phyloP scores from a whole-genome alignment of 148 eudicot genomes.

The Rhododendron mucronatum region DNA sequence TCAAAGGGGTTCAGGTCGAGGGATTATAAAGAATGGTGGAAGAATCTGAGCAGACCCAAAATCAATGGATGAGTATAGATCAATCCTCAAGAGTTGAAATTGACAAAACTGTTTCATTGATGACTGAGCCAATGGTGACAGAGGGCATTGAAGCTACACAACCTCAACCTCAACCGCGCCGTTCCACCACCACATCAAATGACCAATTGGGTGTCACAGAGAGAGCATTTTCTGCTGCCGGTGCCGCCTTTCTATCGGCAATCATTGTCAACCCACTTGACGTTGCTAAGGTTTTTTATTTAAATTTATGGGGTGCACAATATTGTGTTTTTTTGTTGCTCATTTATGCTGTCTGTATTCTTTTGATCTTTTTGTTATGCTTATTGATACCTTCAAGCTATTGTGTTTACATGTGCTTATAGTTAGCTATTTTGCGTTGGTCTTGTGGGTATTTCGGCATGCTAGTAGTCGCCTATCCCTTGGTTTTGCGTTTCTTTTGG shows the following conservation, averaged over 20 bases:
- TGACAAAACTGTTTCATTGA: constrained; percentile 13
- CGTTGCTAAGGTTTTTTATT: constrained; percentile 67
- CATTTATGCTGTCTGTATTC: not conserved
- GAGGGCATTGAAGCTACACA: constrained; percentile 16
- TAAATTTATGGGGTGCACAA: not conserved
- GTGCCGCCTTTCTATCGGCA: constrained; percentile 87
- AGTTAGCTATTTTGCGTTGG: not conserved
- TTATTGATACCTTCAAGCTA: not conserved
- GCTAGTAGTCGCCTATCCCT: not conserved
- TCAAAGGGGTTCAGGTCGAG: not conserved
- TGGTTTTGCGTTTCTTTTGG: not conserved
- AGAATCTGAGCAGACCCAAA: constrained; percentile 24
- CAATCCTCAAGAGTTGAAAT: constrained; percentile 23
- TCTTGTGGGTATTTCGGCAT: not conserved
- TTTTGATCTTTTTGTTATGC: not conserved
- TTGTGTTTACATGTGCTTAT: not conserved
- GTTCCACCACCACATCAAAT: constrained; percentile 18
- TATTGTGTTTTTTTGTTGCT: not conserved
- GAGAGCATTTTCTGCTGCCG: constrained; percentile 86
- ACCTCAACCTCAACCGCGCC: constrained; percentile 5
- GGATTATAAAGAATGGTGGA: constrained; percentile 24
- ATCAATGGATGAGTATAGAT: constrained; percentile 30
- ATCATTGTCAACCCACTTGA: constrained; percentile 92
- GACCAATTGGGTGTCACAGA: constrained; percentile 40
- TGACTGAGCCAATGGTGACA: constrained; percentile 25